Percentiles rank a stretch among this genome's conserved stretches.
Evolutionary conservation across 768 basidiomycete species (phyloP).

Genomic region (Coprinopsis marcescibilis): DNA sequence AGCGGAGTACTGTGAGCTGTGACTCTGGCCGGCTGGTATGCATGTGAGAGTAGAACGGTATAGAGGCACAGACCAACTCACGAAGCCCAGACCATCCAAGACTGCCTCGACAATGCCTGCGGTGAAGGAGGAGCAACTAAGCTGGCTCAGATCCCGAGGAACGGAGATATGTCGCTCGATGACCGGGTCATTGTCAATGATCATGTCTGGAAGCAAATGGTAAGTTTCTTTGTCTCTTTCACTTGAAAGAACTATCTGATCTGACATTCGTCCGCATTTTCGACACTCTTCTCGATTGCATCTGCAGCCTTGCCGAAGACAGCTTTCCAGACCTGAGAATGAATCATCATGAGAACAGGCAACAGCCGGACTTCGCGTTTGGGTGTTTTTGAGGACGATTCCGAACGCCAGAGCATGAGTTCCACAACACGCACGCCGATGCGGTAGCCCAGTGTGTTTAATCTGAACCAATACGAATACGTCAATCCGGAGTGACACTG

Average conservation of each 20-base stretch:
- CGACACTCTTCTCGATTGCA: slow-evolving; percentile 92
- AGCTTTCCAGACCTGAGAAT: slow-evolving; percentile 92
- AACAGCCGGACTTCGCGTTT: slow-evolving; percentile 90
- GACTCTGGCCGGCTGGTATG: slow-evolving; percentile 82
- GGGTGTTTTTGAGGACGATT: slow-evolving; percentile 78
- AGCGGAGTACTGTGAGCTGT: slow-evolving; percentile 93
- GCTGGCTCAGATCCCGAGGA: slow-evolving; percentile 87
- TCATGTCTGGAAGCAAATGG: slow-evolving; percentile 67
- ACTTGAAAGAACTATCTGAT: slow-evolving; percentile 7
- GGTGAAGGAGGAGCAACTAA: slow-evolving; percentile 96
- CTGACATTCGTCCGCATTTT: slow-evolving; percentile 93
- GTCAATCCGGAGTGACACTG: slow-evolving; percentile 6
- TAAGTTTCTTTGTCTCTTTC: slow-evolving; percentile 9
- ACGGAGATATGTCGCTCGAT: slow-evolving; percentile 91
- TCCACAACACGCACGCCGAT: slow-evolving; percentile 85
- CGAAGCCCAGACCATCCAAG: slow-evolving; percentile 89
- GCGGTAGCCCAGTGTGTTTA: slow-evolving; percentile 91
- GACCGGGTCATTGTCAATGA: slow-evolving; percentile 93
- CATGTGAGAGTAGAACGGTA: slow-evolving; percentile 7
- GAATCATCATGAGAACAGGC: slow-evolving; percentile 88
- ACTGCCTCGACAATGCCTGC: slow-evolving; percentile 98
- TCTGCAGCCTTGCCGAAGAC: slow-evolving; percentile 93
- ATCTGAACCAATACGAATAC: slow-evolving; percentile 35
- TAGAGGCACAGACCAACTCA: slow-evolving; percentile 36
- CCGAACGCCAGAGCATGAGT: slow-evolving; percentile 75